These are phyloP conservation scores for Penicillium sclerotigenum DNA, from an alignment of 2,329 filamentous ascomycete species.

Conservation along the genomic window DNA sequence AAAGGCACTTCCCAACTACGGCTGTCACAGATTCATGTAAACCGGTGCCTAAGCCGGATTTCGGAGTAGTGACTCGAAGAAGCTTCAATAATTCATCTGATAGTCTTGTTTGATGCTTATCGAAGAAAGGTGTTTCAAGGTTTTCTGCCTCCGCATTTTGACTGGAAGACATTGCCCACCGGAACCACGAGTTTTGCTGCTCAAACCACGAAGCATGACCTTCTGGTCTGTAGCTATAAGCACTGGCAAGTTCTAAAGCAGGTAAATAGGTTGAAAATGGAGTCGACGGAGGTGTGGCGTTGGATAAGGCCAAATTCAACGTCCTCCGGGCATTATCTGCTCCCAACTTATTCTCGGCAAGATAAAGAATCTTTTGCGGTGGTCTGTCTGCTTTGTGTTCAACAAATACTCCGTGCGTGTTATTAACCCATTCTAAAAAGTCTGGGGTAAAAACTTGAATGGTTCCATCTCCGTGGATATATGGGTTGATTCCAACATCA, in stretches of 20 bases:
- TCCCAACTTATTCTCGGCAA: slow-evolving; percentile 30
- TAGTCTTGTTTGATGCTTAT: slow-evolving; percentile 30
- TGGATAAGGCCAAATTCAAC: slow-evolving; percentile 32
- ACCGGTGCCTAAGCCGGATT: background rate
- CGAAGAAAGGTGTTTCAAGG: slow-evolving; percentile 26
- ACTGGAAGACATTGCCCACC: slow-evolving; percentile 35
- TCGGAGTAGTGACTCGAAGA: slow-evolving; percentile 19
- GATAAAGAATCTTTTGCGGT: slow-evolving; percentile 32
- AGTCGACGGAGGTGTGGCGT: slow-evolving; percentile 16
- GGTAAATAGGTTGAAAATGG: slow-evolving; percentile 38
- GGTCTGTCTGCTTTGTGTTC: slow-evolving; percentile 18
- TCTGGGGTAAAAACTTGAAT: slow-evolving; percentile 20
- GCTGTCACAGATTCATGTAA: slow-evolving; percentile 37
- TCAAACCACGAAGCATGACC: slow-evolving; percentile 31
- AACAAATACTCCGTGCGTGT: slow-evolving; percentile 32
- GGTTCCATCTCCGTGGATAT: slow-evolving; percentile 7
- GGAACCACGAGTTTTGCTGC: slow-evolving; percentile 35
- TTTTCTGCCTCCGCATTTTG: slow-evolving; percentile 19
- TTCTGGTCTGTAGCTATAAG: slow-evolving; percentile 26
- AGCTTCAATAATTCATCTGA: slow-evolving; percentile 34
- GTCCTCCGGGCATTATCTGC: slow-evolving; percentile 36
- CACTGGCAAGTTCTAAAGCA: slow-evolving; percentile 25
- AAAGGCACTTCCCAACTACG: slow-evolving; percentile 40
- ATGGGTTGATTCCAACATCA: slow-evolving; percentile 25
- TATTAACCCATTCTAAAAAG: slow-evolving; percentile 36